Evolutionary conservation across 345 rosid genomes (phyloP), one percentile per base, ranked within the genome.

Genomic region (Citrus trifoliata): DNA sequence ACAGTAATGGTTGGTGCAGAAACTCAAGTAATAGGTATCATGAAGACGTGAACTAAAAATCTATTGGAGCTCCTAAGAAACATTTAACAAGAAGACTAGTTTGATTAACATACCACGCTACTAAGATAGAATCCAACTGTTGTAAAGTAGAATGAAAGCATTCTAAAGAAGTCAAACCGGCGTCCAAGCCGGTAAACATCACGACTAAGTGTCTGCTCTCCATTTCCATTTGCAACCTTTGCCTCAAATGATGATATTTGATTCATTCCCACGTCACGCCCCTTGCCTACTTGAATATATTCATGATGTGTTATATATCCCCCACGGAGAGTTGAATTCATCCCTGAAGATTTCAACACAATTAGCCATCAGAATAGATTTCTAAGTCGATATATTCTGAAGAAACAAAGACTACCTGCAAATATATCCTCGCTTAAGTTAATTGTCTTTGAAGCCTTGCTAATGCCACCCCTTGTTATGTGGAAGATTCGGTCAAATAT

Each of bases 231-330:
- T 22, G 99, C 98, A 87, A 89, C 98, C 85, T 92, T 97, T 53
- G 98, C 99, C 85, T 97, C 99, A 83, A 94, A 97, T 63, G 77
- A 53, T 7, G 98, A 94, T 80, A 97, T 93, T 70, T 92, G 98
- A 83, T 97, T 97, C 98, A 97, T 90, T 63, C 97, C 98, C 60
- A 92, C 98, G 75, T 97, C 99, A 80, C 98, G 96, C 56, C 98
- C 99, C 82, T 97, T 97, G 63, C 99, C 99, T 63, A 93, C 98
- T 89, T 97, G 99, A 79, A 97, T 88, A 67, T 97, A 97, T 83
- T 97, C 99, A 78, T 97, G 95, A 83, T 97, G 99, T n/a, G 99
- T 94, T 56, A 97, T 76, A 76, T 78, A 88, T 58, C 99, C 99
- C 74, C 94, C 96, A 13, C 97, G 98, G 37, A 94, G 87, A 82